Evolutionary conservation across 2,329 filamentous ascomycete genomes (phyloP).

Genomic region (Nothomitra cinnamomea): DNA sequence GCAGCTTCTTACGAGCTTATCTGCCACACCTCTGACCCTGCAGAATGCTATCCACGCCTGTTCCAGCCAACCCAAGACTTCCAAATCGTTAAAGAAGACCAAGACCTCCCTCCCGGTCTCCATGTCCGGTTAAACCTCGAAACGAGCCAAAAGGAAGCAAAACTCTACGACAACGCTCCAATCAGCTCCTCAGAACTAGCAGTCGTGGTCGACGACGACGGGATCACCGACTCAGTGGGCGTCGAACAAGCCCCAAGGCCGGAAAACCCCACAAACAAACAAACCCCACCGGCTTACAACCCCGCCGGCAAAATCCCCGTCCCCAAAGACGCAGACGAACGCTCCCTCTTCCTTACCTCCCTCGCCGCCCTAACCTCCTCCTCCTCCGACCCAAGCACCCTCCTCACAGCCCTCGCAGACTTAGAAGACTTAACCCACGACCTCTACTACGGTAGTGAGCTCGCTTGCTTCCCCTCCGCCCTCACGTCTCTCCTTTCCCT

Average conservation of each 20-base stretch:
- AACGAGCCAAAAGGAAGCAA: constrained; percentile 47
- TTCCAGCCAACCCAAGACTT: constrained; percentile 50
- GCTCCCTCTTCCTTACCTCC: constrained; percentile 26
- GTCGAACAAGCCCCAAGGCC: constrained; percentile 10
- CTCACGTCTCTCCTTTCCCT: constrained; percentile 40
- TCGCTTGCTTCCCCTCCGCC: constrained; percentile 37
- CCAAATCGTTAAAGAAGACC: constrained; percentile 43
- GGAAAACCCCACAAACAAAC: constrained; percentile 24
- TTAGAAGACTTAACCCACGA: constrained; percentile 50
- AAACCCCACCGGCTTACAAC: constrained; percentile 39
- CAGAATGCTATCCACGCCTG: constrained; percentile 47
- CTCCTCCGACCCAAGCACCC: background rate
- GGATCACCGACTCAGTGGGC: background rate
- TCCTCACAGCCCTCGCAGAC: constrained; percentile 26
- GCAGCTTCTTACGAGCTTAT: constrained; percentile 34
- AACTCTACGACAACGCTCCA: constrained; percentile 26
- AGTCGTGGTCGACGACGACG: background rate
- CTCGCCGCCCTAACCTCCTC: constrained; percentile 26
- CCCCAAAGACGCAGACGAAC: constrained; percentile 23
- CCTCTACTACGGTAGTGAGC: constrained; percentile 50
- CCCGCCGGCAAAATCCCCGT: constrained; percentile 39
- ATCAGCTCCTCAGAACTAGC: background rate
- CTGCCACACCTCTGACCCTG: constrained; percentile 41
- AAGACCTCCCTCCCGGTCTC: constrained; percentile 46
- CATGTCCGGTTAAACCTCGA: constrained; percentile 49